phyloP scores from a whole-genome alignment of 2,329 filamentous ascomycete species.

The Berkeleyomyces basicola region DNA sequence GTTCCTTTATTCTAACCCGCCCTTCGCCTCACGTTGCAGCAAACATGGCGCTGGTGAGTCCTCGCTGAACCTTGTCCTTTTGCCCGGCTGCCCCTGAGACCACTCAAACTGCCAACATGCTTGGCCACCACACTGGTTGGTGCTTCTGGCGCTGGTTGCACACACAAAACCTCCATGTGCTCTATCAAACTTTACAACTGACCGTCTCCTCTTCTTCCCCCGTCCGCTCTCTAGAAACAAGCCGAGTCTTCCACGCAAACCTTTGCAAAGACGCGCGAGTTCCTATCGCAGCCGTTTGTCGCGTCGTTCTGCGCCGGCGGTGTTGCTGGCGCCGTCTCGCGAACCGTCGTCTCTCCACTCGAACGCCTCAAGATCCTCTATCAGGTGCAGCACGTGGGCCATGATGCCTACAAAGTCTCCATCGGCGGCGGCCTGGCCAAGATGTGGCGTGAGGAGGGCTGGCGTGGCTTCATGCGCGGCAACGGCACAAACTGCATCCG shows the following conservation, averaged over 20 bases:
- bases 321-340: conserved; percentile 87
- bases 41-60: conserved; percentile 10
- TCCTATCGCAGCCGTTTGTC: conserved; percentile 64
- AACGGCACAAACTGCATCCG: conserved; percentile 98
- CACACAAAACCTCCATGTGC: not conserved
- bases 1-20: not conserved
- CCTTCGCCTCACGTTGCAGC: not conserved
- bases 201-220: not conserved
- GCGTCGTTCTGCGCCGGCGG: conserved; percentile 91
- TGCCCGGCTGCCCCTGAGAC: not conserved
- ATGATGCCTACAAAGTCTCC: conserved; percentile 85
- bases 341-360: conserved; percentile 89
- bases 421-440: conserved; percentile 77
- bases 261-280: conserved; percentile 17
- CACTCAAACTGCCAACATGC: not conserved
- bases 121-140: not conserved
- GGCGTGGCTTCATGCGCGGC: conserved; percentile 91
- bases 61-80: not conserved
- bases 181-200: not conserved
- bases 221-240: conserved; percentile 3
- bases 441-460: conserved; percentile 95
- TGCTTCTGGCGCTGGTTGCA: not conserved
- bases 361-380: conserved; percentile 97
- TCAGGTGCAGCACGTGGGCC: conserved; percentile 79
- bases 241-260: not conserved